Base-by-base conservation (phyloP, 1,284 basidiomycete genomes). In the Exobasidium rhododendri region DNA sequence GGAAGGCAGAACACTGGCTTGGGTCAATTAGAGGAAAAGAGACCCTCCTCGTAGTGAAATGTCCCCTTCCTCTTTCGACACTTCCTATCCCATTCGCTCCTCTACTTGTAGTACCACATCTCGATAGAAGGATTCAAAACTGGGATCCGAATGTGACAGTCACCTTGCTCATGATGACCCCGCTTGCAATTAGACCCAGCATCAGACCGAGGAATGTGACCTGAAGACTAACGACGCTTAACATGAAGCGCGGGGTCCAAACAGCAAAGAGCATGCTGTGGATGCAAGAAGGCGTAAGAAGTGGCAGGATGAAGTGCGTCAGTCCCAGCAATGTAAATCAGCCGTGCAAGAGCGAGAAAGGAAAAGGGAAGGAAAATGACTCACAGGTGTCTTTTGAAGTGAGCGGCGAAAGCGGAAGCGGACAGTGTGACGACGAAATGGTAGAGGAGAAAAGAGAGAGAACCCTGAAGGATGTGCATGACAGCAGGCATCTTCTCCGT, bases 181-280 rank as follows among this genome's bases (percentile, higher is more conserved):
- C 72, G n/a, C 58, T 64, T 7, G 61, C 68, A 5, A 62, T 24
- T 1, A 61, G 44, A 0, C 63, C 73, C 10, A 83, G 24, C 7
- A 84, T 55, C 10, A 83, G 59, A 4, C 78, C 79, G 1, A 83
- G 13, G 70, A 85, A 84, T 4, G 83, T 80, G 0, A 80, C 67
- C 4, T 85, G 59, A 30, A 83, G 67, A 13, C 77, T 78, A 2
- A 83, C 76, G 0, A 85, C 89, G 0, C 86, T 88, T 14, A 86
- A 79, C 88, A 97, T 94, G 78, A 94, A 94, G 63, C 94, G 83
- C 56, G 96, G 96, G 30, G 93, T 93, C 78, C 97, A 98, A 4
- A 97, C 88, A 81, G 97, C 97, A 92, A 94, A 99, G 40, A 97
- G 92, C 94, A 98, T 97, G 35, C 35, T 40, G 17, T 7, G 17